A percentile compares a stretch with the other conserved stretches of the same genome.
These are phyloP conservation scores for Bryoerythrophyllum caledonicum DNA, from an alignment of 225 moss, liverwort and hornwort species.

Conservation along the genomic window DNA sequence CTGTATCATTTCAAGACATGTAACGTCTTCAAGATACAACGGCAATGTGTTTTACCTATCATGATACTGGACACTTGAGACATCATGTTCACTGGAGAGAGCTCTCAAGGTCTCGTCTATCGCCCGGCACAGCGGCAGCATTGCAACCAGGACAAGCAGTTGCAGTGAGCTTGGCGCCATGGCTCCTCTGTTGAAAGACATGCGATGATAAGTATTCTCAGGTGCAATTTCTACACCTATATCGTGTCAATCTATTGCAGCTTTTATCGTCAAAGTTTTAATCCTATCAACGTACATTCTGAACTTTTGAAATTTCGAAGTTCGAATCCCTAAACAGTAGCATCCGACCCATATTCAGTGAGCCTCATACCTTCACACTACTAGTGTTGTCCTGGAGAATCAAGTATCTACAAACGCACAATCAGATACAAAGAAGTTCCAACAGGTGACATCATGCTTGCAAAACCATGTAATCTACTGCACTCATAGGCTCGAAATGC, in stretches of 20 bases:
- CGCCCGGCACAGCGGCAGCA: conserved; percentile 29
- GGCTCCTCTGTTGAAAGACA: conserved; percentile 23
- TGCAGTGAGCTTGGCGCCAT: conserved; percentile 31
- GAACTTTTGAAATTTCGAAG: background rate
- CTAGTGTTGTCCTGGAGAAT: background rate
- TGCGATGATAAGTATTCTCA: background rate
- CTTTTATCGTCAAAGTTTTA: background rate
- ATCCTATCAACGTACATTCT: background rate
- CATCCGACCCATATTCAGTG: background rate
- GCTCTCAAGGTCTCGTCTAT: background rate
- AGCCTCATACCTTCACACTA: background rate
- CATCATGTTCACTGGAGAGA: conserved; percentile 2
- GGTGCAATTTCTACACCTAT: background rate
- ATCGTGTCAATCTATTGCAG: background rate
- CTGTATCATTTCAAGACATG: too few relatives aligned
- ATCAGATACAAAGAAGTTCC: background rate
- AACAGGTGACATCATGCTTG: conserved; percentile 2
- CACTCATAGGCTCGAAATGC: background rate
- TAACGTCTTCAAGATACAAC: too few relatives aligned
- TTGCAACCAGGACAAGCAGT: conserved; percentile 26
- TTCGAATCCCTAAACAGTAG: background rate
- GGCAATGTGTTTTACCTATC: conserved; percentile 20
- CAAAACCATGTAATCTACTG: conserved; percentile 2
- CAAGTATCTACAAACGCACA: background rate
- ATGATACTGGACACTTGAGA: background rate